Percentiles rank a stretch among this genome's conserved stretches.
phyloP scores from a whole-genome alignment of 2,329 filamentous ascomycete genomes.

The Pseudocercospora fijiensis region DNA sequence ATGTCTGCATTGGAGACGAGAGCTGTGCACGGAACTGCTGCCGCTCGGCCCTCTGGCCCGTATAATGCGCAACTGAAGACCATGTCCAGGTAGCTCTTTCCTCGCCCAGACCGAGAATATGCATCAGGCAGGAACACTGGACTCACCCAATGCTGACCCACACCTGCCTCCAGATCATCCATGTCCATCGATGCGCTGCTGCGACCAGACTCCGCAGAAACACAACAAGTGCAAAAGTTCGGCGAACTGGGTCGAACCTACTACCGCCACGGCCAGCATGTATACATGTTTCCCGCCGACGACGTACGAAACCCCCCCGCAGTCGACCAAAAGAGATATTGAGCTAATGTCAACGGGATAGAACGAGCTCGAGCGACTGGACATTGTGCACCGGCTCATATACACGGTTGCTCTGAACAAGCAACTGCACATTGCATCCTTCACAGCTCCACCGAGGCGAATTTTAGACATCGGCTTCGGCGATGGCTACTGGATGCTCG shows the following conservation, averaged over 20 bases:
- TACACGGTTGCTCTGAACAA: slow-evolving; percentile 41
- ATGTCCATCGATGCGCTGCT: slow-evolving; percentile 29
- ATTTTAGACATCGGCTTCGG: slow-evolving; percentile 74
- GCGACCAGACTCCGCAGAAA: slow-evolving; percentile 17
- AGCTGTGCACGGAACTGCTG: slow-evolving; percentile 17
- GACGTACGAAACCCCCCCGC: slow-evolving; percentile 18
- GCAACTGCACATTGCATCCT: slow-evolving; percentile 36
- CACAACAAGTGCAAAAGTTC: slow-evolving; percentile 22
- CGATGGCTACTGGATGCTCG: slow-evolving; percentile 87
- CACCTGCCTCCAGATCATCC: not conserved
- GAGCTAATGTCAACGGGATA: slow-evolving; percentile 7
- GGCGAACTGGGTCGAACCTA: slow-evolving; percentile 24
- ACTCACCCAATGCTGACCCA: not conserved
- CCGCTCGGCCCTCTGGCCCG: slow-evolving; percentile 10
- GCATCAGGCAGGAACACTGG: not conserved
- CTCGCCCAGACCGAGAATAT: not conserved
- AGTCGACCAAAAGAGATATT: not conserved
- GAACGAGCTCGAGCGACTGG: slow-evolving; percentile 27
- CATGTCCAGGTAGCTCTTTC: slow-evolving; percentile 27
- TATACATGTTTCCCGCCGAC: slow-evolving; percentile 29
- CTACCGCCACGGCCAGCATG: slow-evolving; percentile 23
- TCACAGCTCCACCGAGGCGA: slow-evolving; percentile 45
- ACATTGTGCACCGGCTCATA: slow-evolving; percentile 30
- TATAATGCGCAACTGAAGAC: slow-evolving; percentile 17
- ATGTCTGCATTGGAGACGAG: slow-evolving; percentile 26